Percentiles rank a stretch among this genome's conserved stretches.
phyloP scores from a whole-genome alignment of 2,329 filamentous ascomycete genomes.

The Clarireedia homoeocarpa region DNA sequence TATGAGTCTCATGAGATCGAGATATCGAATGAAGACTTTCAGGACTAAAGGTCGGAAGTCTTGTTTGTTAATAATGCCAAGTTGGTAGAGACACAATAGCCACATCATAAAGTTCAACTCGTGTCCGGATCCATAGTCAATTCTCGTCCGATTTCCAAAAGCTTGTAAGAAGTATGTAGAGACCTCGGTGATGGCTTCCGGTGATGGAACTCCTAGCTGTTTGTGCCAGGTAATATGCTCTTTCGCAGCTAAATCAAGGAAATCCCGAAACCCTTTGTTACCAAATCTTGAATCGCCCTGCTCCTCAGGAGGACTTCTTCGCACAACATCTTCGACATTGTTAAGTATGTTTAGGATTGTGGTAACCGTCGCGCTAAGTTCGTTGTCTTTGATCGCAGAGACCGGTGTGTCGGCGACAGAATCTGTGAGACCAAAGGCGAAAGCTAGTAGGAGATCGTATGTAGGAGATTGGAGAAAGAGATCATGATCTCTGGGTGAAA shows the following conservation, averaged over 20 bases:
- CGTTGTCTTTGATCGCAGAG: conserved; percentile 48
- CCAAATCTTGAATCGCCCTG: conserved; percentile 87
- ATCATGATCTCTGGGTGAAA: conserved; percentile 73
- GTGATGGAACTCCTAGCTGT: conserved; percentile 44
- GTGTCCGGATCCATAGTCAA: conserved; percentile 96
- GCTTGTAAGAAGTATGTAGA: conserved; percentile 74
- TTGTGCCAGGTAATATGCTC: conserved; percentile 53
- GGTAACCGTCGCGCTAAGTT: conserved; percentile 51
- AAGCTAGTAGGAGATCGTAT: conserved; percentile 68
- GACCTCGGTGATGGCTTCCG: conserved; percentile 57
- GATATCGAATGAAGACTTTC: conserved; percentile 72
- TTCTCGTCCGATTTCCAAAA: conserved; percentile 77
- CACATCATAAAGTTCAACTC: conserved; percentile 96
- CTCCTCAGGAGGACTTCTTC: conserved; percentile 70
- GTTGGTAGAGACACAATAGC: conserved; percentile 86
- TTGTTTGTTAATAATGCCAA: conserved; percentile 51
- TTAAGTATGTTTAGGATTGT: conserved; percentile 64
- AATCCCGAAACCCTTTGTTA: conserved; percentile 81
- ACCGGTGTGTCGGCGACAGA: conserved; percentile 64
- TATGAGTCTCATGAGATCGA: conserved; percentile 76
- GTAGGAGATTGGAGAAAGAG: conserved; percentile 73
- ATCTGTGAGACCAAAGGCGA: conserved; percentile 81
- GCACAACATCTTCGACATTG: conserved; percentile 58
- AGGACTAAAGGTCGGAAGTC: conserved; percentile 73
- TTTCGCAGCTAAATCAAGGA: conserved; percentile 61